Conservation (phyloP, 2,329 filamentous ascomycete species). For the Leptographium lundbergii region DNA sequence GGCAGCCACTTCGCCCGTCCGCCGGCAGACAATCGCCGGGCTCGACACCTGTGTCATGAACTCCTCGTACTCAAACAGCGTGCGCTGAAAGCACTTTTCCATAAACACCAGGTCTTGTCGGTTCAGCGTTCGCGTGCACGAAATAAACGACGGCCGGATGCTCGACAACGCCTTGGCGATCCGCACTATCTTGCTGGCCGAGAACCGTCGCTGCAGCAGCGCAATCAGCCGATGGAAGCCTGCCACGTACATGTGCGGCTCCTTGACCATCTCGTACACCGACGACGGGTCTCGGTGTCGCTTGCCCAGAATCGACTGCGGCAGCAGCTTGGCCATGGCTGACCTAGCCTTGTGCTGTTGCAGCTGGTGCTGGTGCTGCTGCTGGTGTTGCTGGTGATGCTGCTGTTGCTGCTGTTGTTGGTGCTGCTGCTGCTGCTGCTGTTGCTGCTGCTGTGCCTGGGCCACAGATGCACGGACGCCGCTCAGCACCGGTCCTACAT, state of each 20-base stretch:
- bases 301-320: slow-evolving; percentile 42
- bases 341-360: slow-evolving; percentile 29
- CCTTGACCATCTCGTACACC: slow-evolving; percentile 80
- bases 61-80: slow-evolving; percentile 84
- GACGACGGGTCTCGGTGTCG: slow-evolving; percentile 61
- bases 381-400: slow-evolving; percentile 1
- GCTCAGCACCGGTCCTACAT: neutral
- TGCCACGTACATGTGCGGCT: slow-evolving; percentile 81
- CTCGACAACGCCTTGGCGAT: slow-evolving; percentile 82
- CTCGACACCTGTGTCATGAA: slow-evolving; percentile 81
- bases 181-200: slow-evolving; percentile 60
- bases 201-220: slow-evolving; percentile 67
- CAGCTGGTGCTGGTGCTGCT: slow-evolving; percentile 1
- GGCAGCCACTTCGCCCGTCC: slow-evolving; percentile 88
- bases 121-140: slow-evolving; percentile 80
- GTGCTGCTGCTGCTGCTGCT: neutral
- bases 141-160: slow-evolving; percentile 86
- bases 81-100: slow-evolving; percentile 93
- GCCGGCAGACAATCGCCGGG: slow-evolving; percentile 80
- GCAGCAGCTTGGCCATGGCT: slow-evolving; percentile 26
- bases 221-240: slow-evolving; percentile 83
- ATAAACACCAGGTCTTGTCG: slow-evolving; percentile 88
- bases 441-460: slow-evolving; percentile 3
- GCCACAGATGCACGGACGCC: slow-evolving; percentile 5
- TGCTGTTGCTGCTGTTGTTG: neutral